Evolutionary conservation across 2,329 filamentous ascomycete genomes (phyloP), one percentile per base, ranked within the genome.

Genomic region (Paracamarosporium sp.): DNA sequence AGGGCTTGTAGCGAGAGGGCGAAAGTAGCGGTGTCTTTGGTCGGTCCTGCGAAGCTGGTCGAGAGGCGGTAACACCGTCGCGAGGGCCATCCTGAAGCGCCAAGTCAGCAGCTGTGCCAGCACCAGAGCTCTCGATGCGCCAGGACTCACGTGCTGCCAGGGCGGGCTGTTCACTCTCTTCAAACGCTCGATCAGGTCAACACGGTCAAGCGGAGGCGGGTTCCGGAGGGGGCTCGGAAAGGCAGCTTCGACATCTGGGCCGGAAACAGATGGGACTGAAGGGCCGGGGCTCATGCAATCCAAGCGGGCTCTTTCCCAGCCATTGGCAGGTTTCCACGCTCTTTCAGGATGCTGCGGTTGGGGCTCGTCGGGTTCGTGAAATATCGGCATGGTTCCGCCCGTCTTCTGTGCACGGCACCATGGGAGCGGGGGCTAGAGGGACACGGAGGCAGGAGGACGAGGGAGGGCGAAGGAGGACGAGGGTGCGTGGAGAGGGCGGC

Each of bases 121-220:
- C 25, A 40, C 17, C 6, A 9, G 25, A 11, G 8, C 9, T 15
- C 22, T 43, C 4, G 25, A n/a, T 8, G 31, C 20, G 13, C 17
- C 9, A 25, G 15, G 51, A 72, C 70, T 68, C 58, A 84, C 89
- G 81, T 85, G 83, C 68, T 84, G 81, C 91, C 91, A 95, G 4
- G 87, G 86, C 35, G 91, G 89, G 69, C 87, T 90, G 76, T 93
- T 88, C 30, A 87, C 88, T 74, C 86, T 87, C 79, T 97, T 97
- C 64, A 97, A 83, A 63, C 89, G 85, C 76, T 93, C 86, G 56
- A 98, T 97, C 67, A 97, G 81, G 75, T 93, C 90, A 56, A 87
- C 87, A 62, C 93, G 85, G 73, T 92, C 88, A 45, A 79, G 68
- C 40, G 62, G 59, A 15, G 63, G 55, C n/a, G 73, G 62, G 54